These are phyloP conservation scores for Clavulina sp. DNA, from an alignment of 768 basidiomycete genomes.

Conservation along the genomic window DNA sequence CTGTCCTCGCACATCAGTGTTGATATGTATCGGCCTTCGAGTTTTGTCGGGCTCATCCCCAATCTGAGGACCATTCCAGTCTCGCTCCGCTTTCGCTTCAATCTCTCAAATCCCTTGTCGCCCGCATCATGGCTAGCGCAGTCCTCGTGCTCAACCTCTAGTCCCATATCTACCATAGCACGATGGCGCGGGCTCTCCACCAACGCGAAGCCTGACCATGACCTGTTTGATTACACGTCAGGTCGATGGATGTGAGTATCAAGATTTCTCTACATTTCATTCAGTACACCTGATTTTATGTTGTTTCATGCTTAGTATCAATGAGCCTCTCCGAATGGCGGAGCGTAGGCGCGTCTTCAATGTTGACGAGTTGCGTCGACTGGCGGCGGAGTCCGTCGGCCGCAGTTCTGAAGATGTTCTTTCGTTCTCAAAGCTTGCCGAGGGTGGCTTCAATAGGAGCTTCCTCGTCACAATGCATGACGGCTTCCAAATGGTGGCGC, in stretches of 20 bases:
- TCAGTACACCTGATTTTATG: constrained; percentile 8
- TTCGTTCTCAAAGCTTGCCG: constrained; percentile 26
- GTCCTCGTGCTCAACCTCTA: no score
- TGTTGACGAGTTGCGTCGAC: constrained; percentile 26
- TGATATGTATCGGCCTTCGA: no score
- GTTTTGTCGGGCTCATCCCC: no score
- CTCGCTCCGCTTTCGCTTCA: no score
- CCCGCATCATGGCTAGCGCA: no score
- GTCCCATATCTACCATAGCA: no score
- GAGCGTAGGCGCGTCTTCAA: constrained; percentile 29
- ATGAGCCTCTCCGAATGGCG: constrained; percentile 25
- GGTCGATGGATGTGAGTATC: constrained; percentile 16
- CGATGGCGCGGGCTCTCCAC: constrained; percentile 11
- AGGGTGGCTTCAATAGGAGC: constrained; percentile 22
- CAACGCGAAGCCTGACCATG: constrained; percentile 10
- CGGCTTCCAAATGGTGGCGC: constrained; percentile 16
- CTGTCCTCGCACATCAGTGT: no score
- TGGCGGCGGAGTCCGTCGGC: constrained; percentile 28
- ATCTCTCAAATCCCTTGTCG: no score
- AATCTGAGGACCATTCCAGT: no score
- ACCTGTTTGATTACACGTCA: constrained; percentile 16
- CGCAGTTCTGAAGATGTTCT: constrained; percentile 24
- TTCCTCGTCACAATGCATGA: constrained; percentile 18
- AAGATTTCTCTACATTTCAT: constrained; percentile 7
- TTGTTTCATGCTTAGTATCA: constrained; percentile 10